Evolutionary conservation across 2,329 filamentous ascomycete species (phyloP).

Genomic region (Podosphaera fusca): DNA sequence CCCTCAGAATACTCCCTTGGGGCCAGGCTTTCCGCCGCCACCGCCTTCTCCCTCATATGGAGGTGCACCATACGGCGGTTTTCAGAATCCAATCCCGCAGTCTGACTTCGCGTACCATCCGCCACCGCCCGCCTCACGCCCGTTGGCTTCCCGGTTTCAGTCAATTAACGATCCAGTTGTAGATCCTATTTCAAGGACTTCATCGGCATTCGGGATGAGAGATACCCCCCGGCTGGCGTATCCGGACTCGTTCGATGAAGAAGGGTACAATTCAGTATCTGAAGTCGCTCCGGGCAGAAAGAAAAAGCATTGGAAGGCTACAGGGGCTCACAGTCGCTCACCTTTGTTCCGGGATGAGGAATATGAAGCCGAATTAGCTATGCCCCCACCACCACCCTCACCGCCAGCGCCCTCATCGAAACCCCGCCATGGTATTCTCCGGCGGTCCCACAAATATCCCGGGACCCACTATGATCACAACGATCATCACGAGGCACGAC

Average conservation of each 20-base stretch:
- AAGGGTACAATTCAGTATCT: conserved; percentile 9
- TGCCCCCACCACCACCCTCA: conserved; percentile 11
- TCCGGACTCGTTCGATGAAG: conserved; percentile 7
- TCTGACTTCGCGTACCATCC: conserved; percentile 1
- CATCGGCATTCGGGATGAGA: conserved; percentile 7
- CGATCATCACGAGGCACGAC: no score
- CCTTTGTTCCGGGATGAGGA: background rate
- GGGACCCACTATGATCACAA: no score
- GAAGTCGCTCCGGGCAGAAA: conserved; percentile 5
- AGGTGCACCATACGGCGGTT: background rate
- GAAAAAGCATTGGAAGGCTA: background rate
- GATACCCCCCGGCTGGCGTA: conserved; percentile 3
- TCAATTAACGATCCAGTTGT: background rate
- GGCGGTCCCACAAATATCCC: no score
- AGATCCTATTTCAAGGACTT: conserved; percentile 5
- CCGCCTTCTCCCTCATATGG: conserved; percentile 7
- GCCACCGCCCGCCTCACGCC: conserved; percentile 6
- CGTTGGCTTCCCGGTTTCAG: conserved; percentile 10
- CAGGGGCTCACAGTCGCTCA: no score
- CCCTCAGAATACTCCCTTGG: conserved; percentile 3
- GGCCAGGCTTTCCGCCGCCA: conserved; percentile 5
- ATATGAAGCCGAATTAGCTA: conserved; percentile 4
- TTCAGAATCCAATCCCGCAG: background rate
- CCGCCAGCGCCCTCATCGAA: conserved; percentile 5
- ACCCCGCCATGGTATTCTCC: background rate